Conservation (phyloP, 495 filamentous ascomycete species). For the Thermochaetoides thermophila region DNA sequence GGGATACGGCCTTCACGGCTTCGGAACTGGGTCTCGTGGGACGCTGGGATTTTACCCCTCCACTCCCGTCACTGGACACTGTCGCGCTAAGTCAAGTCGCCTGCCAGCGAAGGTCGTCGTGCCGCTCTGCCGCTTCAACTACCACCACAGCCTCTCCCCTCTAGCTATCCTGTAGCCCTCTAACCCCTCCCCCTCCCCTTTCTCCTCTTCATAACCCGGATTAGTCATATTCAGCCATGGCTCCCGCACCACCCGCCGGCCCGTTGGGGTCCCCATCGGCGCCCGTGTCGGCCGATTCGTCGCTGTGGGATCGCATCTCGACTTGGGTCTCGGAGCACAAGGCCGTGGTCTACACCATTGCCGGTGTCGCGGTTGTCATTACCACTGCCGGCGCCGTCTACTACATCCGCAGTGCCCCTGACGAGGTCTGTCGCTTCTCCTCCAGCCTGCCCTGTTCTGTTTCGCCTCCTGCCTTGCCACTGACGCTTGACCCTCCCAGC, state of each 20-base stretch:
- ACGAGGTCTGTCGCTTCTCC: constrained; percentile 6
- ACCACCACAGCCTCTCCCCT: too few relatives aligned
- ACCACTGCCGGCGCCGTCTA: constrained; percentile 83
- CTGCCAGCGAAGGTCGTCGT: too few relatives aligned
- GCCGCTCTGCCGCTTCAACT: too few relatives aligned
- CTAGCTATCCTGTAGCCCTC: too few relatives aligned
- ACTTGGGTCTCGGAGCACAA: constrained; percentile 94
- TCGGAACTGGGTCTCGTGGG: too few relatives aligned
- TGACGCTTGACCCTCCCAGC: not conserved
- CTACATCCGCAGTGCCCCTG: constrained; percentile 48
- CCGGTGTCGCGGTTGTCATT: constrained; percentile 81
- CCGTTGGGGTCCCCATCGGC: constrained; percentile 23
- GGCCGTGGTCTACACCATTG: constrained; percentile 86
- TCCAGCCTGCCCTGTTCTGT: not conserved
- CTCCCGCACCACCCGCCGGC: constrained; percentile 24
- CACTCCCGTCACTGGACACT: too few relatives aligned
- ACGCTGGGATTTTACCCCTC: too few relatives aligned
- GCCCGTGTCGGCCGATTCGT: constrained; percentile 36
- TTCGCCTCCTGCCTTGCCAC: not conserved
- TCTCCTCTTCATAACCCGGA: too few relatives aligned
- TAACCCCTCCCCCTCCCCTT: too few relatives aligned
- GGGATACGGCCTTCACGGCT: not conserved
- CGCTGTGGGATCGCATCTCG: constrained; percentile 76
- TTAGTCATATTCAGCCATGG: constrained; percentile 28
- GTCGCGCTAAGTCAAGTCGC: too few relatives aligned